phyloP scores from a whole-genome alignment of 1,284 basidiomycete genomes.

The Trametes polyzona region DNA sequence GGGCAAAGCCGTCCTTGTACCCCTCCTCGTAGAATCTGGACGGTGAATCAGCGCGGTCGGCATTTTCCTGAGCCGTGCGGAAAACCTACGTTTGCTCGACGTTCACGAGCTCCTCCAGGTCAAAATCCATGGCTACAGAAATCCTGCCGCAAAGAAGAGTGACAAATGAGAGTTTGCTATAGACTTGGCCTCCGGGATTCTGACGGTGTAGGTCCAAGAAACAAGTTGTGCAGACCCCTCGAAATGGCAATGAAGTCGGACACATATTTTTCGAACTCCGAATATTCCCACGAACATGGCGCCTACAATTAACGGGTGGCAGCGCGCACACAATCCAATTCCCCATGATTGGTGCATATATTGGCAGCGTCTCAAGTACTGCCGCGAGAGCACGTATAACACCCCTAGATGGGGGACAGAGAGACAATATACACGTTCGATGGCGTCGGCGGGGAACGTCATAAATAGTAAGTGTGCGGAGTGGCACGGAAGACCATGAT shows the following conservation, averaged over 20 bases:
- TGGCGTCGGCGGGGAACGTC: too few relatives aligned
- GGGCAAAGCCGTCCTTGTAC: conserved; percentile 76
- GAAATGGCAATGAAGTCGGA: conserved; percentile 6
- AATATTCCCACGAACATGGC: background rate
- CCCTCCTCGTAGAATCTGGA: conserved; percentile 82
- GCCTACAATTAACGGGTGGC: too few relatives aligned
- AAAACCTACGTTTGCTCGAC: conserved; percentile 69
- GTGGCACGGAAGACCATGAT: background rate
- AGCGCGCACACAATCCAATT: too few relatives aligned
- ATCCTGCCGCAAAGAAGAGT: too few relatives aligned
- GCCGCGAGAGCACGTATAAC: too few relatives aligned
- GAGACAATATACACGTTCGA: too few relatives aligned
- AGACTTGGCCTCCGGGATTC: background rate
- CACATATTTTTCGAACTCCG: conserved; percentile 3
- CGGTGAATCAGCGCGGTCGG: background rate
- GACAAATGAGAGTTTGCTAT: background rate
- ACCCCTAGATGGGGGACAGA: too few relatives aligned
- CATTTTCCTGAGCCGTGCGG: background rate
- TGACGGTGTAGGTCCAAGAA: conserved; percentile 23
- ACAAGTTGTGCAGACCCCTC: background rate
- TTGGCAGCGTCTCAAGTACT: too few relatives aligned
- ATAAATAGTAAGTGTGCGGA: background rate
- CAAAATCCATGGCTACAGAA: conserved; percentile 39
- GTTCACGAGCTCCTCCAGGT: conserved; percentile 69
- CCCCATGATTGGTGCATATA: background rate